These are phyloP conservation scores for Neonectria coccinea DNA, from an alignment of 2,329 filamentous ascomycete genomes.

Conservation along the genomic window DNA sequence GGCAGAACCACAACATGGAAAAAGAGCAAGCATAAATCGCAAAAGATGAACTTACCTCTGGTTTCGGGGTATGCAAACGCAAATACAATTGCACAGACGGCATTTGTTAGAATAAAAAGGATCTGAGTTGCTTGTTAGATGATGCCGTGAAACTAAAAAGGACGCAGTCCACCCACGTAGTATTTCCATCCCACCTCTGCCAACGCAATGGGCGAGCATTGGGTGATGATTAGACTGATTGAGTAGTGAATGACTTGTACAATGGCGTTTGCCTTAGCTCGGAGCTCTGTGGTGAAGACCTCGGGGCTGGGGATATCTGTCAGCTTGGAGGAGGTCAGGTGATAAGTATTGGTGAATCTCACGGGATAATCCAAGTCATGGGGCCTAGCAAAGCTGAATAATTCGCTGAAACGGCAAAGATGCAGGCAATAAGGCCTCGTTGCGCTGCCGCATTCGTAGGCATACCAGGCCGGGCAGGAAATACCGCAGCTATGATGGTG, in stretches of 20 bases:
- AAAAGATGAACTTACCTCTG: constrained; percentile 42
- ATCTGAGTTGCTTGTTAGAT: constrained; percentile 42
- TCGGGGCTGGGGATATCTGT: constrained; percentile 46
- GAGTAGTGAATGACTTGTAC: constrained; percentile 57
- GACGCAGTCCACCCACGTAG: constrained; percentile 44
- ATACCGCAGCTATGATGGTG: constrained; percentile 53
- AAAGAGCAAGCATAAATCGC: neutral
- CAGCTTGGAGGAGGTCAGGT: fast-evolving
- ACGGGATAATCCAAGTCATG: constrained; percentile 59
- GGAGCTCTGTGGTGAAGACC: constrained; percentile 55
- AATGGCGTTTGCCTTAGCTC: constrained; percentile 56
- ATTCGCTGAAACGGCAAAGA: constrained; percentile 49
- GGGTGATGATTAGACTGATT: constrained; percentile 54
- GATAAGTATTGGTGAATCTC: constrained; percentile 27
- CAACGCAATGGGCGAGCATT: constrained; percentile 55
- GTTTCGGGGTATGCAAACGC: constrained; percentile 54
- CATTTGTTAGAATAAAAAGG: constrained; percentile 54
- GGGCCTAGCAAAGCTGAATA: constrained; percentile 55
- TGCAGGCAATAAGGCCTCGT: constrained; percentile 54
- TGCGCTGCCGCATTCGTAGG: constrained; percentile 55
- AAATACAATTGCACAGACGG: constrained; percentile 51
- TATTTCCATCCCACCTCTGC: constrained; percentile 56
- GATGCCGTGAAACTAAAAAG: fast-evolving
- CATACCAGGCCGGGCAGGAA: constrained; percentile 50
- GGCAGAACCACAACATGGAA: neutral